Base-by-base conservation (phyloP, 768 basidiomycete genomes). In the Dioszegia crocea region DNA sequence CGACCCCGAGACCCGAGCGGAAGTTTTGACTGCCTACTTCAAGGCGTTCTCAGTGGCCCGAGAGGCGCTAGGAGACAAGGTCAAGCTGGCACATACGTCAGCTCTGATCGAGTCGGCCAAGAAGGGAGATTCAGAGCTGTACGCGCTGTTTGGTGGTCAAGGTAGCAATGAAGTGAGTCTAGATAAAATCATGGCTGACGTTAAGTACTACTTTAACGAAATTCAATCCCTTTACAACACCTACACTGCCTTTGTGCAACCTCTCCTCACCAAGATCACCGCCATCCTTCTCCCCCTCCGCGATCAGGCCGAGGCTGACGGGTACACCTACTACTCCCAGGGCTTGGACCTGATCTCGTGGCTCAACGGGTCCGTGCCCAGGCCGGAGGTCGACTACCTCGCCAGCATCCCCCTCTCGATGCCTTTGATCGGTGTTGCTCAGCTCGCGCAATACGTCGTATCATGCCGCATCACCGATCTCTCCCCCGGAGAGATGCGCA, bases 101-200 rank as follows among this genome's bases (percentile, higher is more conserved):
- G 73, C 73, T 84, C 54, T 88, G 83, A 46, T 74, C 38, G 66
- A 72, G 57, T 71, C 71, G n/a, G 73, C 77, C 5, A 67, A 74
- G 64, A 67, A 64, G 30, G 75, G 74, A 26, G 61, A 71, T 47
- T 76, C 77, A 3, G 70, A 77, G 65, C 80, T 97, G 68, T 97
- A 88, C 78, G 94, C 91, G 51, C 81, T 99, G 39, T 99, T 99
- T 74, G 94, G 94, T 51, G 96, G 96, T 14, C 96, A 99, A 78
- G 96, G 96, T 58, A 90, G 88, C 59, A 98, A 98, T 78, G 96
- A 98, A 66, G 77, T 78, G 47, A 70, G 76, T 30, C 11, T 11
- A n/a, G 27, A 5, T 17, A 3, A 26, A 9, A 11, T 52, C 36
- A 2, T 17, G 31, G 48, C 65, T 66, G 62, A 66, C 59, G 30